Evolutionary conservation across 2,329 filamentous ascomycete species (phyloP).

Genomic region (Nothophaeocryptopus gaeumannii): DNA sequence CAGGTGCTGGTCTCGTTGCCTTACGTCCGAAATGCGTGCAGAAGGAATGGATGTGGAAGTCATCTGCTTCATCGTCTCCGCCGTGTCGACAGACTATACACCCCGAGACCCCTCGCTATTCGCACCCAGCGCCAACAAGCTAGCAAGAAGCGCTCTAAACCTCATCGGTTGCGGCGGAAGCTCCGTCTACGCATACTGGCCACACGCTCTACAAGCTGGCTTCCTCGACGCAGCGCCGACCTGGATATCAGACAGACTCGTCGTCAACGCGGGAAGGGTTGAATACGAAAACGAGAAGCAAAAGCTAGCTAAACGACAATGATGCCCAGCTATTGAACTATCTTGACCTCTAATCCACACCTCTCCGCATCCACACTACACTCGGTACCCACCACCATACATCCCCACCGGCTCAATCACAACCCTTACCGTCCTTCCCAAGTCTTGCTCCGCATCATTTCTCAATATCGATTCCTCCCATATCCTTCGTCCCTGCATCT

Average conservation of each 20-base stretch:
- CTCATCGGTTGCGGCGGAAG: constrained; percentile 25
- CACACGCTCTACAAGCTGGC: constrained; percentile 24
- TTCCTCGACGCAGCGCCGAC: constrained; percentile 22
- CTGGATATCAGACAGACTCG: neutral
- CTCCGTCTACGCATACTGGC: constrained; percentile 27
- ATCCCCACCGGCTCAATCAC: too few species aligned
- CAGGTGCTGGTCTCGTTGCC: constrained; percentile 39
- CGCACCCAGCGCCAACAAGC: constrained; percentile 18
- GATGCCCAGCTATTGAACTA: too few species aligned
- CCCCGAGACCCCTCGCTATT: constrained; percentile 14
- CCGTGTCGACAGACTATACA: constrained; percentile 21
- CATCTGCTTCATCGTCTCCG: constrained; percentile 13
- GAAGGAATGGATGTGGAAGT: constrained; percentile 41
- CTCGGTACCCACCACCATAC: too few species aligned
- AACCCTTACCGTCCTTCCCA: too few species aligned
- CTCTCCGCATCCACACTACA: too few species aligned
- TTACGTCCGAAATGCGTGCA: constrained; percentile 45
- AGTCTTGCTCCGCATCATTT: too few species aligned
- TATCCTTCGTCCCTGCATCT: too few species aligned
- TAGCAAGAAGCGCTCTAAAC: constrained; percentile 21
- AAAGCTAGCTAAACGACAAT: too few species aligned
- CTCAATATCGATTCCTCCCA: too few species aligned
- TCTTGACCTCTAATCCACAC: too few species aligned
- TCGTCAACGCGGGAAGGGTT: neutral
- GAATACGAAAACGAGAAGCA: constrained; percentile 1